Base-by-base conservation (phyloP, 2,329 filamentous ascomycete genomes). In the Catunica adiposa region DNA sequence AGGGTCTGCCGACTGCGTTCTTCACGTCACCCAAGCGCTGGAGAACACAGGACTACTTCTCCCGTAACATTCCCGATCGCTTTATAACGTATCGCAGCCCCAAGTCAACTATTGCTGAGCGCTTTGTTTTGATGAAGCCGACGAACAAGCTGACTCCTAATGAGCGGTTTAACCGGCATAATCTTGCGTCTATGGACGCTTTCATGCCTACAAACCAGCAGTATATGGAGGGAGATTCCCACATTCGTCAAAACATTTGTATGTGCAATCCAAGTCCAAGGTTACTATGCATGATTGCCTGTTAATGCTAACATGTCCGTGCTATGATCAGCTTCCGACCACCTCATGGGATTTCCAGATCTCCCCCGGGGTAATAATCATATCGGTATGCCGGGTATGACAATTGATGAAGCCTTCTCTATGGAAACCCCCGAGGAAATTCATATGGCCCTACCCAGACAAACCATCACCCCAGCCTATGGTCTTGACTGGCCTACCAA, bases 401-500 rank as follows among this genome's bases (percentile, higher is more conserved):
- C 56, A n/a, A 55, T 47, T 7, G 25, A 34, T 47, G 34, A 47
- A 37, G 15, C 58, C 25, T 75, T 75, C 11, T 70, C 83, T 20
- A 71, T 82, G 50, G 74, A 83, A 66, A 84, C 83, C 29, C 29
- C 29, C 1, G 75, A 75, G 58, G 82, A 82, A 25, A 76, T 77
- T 25, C 68, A 82, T 17, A 11, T 29, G 11, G 14, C 6, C 15
- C 23, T 17, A n/a, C 7, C 6, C 47, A 26, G 15, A n/a, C 31
- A 83, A 1, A 14, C 8, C 17, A 37, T 6, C 23, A 14, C 83
- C 1, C 84, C 82, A 3, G 70, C 79, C n/a, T 78, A 76, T 59
- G 71, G 71, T 0, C 75, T 74, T n/a, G 67, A 71, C 0, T 80
- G 79, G 56, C 67, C 70, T 0, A 65, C 65, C 0, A 67, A 66